Base-by-base conservation (phyloP, 1,284 basidiomycete species). In the Heterobasidion annosum region DNA sequence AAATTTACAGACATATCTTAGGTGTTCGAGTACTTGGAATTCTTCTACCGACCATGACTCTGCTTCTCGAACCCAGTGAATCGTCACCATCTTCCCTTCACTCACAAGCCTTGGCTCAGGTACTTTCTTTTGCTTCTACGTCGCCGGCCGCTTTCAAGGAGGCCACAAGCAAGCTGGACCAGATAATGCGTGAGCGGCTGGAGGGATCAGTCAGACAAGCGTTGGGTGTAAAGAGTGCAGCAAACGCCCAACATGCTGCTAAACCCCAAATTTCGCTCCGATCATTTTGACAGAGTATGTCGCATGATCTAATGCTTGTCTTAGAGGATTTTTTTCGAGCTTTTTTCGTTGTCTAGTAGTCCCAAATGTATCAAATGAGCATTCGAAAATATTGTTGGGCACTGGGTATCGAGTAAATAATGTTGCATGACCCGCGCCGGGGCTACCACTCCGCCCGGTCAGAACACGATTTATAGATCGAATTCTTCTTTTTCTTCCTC, bases 71-170 rank as follows among this genome's bases (percentile, higher is more conserved):
- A 40, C 79, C 77, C 35, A 68, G 71, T 3, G 70, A 75, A 47
- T 81, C 86, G 2, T 90, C 94, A 0, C 67, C 72, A 3, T 80
- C 88, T 15, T 98, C 98, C 79, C 94, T 92, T 67, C 89, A 40
- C 37, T 40, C 37, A 40, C 37, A 40, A n/a, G 37, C 6, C 37
- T 8, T 40, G 10, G n/a, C 37, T 40, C 37, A 40, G 37, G 10
- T 40, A n/a, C n/a, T 40, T 12, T 40, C 37, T 40, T 40, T 12
- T n/a, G 37, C 37, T 40, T 40, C 37, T 12, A 5, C 37, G 10
- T 40, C 37, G 37, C 37, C 37, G 37, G 37, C 37, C 37, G 37
- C 37, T 10, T 40, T 40, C 37, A 40, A 40, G 37, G 37, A 40
- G n/a, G 37, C 37, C n/a, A 86, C 37, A 40, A 40, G 37, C 37